Evolutionary conservation across 257 asterid genomes (phyloP).

Genomic region (Echites panduratus): DNA sequence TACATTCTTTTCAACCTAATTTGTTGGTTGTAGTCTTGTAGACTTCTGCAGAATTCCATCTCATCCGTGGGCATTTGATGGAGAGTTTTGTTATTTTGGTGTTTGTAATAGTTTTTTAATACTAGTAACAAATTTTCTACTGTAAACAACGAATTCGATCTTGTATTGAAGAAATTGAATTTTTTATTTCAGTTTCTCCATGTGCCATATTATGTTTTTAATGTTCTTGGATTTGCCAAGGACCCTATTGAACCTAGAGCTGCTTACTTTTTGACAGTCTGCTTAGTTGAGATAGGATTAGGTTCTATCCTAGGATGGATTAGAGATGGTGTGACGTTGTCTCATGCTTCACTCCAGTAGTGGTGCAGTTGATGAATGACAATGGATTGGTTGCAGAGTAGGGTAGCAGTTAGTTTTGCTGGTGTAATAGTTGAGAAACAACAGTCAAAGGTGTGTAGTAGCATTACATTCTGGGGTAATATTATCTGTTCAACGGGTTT

Average conservation of each 20-base stretch:
- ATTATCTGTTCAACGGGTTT: too few relatives aligned
- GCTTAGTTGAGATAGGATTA: background rate
- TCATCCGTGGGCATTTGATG: constrained; percentile 9
- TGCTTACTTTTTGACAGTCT: background rate
- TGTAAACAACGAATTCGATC: constrained; percentile 5
- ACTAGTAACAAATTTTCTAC: constrained; percentile 11
- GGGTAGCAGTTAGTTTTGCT: background rate
- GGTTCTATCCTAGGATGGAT: background rate
- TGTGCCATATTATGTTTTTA: background rate
- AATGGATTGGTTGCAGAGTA: background rate
- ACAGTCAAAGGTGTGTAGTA: too few relatives aligned
- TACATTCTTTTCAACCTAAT: constrained; percentile 23
- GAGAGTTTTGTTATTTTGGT: constrained; percentile 15
- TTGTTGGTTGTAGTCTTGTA: constrained; percentile 33
- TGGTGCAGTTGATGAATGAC: background rate
- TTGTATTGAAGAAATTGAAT: constrained; percentile 1
- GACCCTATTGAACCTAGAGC: too few relatives aligned
- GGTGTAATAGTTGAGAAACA: background rate
- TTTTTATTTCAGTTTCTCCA: background rate
- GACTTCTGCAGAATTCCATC: constrained; percentile 26
- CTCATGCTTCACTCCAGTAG: background rate
- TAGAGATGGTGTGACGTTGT: background rate
- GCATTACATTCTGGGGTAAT: too few relatives aligned
- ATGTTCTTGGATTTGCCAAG: too few relatives aligned
- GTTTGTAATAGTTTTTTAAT: constrained; percentile 16